Evolutionary conservation across 768 basidiomycete genomes (phyloP), one percentile per base, ranked within the genome.

Genomic region (Leccinum boreale): DNA sequence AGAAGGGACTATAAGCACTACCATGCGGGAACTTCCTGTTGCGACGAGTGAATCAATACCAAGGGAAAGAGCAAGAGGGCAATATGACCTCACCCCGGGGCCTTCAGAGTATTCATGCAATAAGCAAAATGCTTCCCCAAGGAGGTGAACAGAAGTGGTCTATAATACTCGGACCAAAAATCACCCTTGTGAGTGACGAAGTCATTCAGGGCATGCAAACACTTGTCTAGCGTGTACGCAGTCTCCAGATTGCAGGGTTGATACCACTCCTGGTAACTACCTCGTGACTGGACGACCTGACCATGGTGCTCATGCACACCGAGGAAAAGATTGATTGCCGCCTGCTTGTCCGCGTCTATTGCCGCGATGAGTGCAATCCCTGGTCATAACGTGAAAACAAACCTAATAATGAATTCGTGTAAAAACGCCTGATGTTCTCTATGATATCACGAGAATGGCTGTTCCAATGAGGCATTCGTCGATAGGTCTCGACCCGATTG

Each of bases 301-400:
- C 79, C 78, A 55, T 83, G 79, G 35, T 79, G 80, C 50, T 80
- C 78, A 55, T 84, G 78, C 3, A 92, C 81, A 36, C 94, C 92
- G 3, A 98, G 85, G 73, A 98, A 98, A n/a, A 98, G 81, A 73
- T 99, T 94, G 70, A 98, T 99, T 6, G 96, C 95, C 9, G 89
- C 81, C 74, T 99, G 97, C 71, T 98, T 98, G 75, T 98, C 97
- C 6, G 92, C 93, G 68, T 99, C 96, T 93, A 59, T 31, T 44
- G 24, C 12, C 12, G 26, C 26, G 8, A 6, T 67, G 21, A 65
- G 55, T 29, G 29, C 15, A 19, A 17, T 9, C 49, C 5, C 17
- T 1, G 28, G 26, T 19, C 31, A 15, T 8, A 49, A 52, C 15
- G 8, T 15, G 9, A 12, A 39, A 50, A 39, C 58, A 56, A 45